Evolutionary conservation across 2,329 filamentous ascomycete genomes (phyloP).

Genomic region (Chaetomium strumarium): DNA sequence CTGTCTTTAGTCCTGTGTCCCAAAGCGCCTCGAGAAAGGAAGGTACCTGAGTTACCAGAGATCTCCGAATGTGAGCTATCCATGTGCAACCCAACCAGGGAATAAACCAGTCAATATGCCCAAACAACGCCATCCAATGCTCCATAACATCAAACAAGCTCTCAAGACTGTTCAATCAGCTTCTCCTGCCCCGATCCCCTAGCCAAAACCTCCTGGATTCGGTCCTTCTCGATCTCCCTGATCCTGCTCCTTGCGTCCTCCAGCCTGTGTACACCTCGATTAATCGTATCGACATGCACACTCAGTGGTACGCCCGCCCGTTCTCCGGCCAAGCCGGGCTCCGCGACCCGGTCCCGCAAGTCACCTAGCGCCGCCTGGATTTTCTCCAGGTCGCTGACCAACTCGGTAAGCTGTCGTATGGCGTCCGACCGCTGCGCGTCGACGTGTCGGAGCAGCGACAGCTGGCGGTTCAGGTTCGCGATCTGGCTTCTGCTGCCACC

Average conservation of each 20-base stretch:
- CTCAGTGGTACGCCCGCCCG: constrained; percentile 53
- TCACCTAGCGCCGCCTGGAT: constrained; percentile 68
- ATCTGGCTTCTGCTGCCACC: constrained; percentile 54
- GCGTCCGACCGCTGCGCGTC: constrained; percentile 59
- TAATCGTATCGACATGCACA: constrained; percentile 71
- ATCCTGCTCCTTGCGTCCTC: constrained; percentile 57
- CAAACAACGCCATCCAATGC: not conserved
- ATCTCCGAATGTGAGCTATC: too few relatives aligned
- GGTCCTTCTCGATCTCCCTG: constrained; percentile 53
- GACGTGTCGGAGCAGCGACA: constrained; percentile 55
- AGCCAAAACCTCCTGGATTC: constrained; percentile 46
- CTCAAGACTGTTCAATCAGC: constrained; percentile 19
- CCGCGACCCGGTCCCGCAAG: constrained; percentile 62
- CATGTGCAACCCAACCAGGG: not conserved
- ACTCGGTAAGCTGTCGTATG: constrained; percentile 60
- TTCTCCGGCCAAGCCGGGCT: constrained; percentile 51
- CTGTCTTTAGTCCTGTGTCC: not conserved
- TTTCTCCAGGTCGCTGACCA: constrained; percentile 66
- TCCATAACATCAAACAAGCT: not conserved
- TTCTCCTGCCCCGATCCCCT: constrained; percentile 37
- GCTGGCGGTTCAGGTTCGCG: too few relatives aligned
- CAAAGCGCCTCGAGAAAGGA: not conserved
- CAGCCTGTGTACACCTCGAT: constrained; percentile 65
- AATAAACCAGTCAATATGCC: not conserved
- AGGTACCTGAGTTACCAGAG: not conserved